These are phyloP conservation scores for Phaffia tasmanica DNA, from an alignment of 768 basidiomycete genomes.

Conservation along the genomic window DNA sequence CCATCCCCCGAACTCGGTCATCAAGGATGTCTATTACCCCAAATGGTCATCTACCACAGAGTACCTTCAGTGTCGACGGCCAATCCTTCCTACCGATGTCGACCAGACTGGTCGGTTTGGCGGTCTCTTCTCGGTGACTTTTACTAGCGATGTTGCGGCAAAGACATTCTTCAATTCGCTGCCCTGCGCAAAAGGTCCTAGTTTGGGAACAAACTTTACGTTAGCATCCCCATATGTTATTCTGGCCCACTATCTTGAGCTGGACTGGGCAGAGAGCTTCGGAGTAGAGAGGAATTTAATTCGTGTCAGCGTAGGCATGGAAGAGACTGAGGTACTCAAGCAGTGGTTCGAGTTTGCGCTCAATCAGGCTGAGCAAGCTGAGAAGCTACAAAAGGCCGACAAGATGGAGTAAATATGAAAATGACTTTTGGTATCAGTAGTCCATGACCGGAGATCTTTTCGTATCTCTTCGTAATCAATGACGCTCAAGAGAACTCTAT, in stretches of 20 bases:
- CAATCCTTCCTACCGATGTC: constrained; percentile 41
- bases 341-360: constrained; percentile 55
- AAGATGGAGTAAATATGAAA: background rate
- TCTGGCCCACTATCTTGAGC: constrained; percentile 75
- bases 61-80: constrained; percentile 51
- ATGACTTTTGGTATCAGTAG: background rate
- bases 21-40: constrained; percentile 84
- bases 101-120: constrained; percentile 47
- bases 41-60: constrained; percentile 61
- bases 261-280: constrained; percentile 80
- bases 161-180: constrained; percentile 74
- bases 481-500: no score
- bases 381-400: background rate
- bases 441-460: no score
- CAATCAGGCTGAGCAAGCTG: constrained; percentile 54
- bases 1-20: constrained; percentile 38
- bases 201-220: constrained; percentile 85
- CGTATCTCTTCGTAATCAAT: no score
- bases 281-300: constrained; percentile 78
- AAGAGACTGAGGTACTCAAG: constrained; percentile 52
- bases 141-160: constrained; percentile 57
- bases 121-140: constrained; percentile 76
- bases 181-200: constrained; percentile 76
- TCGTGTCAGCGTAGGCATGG: constrained; percentile 82
- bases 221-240: constrained; percentile 88